Conservation (phyloP, 169 alveolate genomes). For the Plasmodium malariae region DNA sequence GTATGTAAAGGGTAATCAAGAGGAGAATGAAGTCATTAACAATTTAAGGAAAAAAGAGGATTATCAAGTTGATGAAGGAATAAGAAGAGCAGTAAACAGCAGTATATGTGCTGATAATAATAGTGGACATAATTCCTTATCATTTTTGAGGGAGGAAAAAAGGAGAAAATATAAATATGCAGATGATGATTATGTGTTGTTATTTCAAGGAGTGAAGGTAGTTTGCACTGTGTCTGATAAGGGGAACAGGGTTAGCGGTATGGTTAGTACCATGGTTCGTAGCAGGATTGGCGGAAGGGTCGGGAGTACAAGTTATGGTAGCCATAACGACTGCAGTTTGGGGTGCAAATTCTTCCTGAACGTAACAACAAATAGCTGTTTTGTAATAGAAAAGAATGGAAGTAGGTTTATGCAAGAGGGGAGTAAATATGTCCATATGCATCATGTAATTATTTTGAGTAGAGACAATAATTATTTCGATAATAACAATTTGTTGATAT, state of each 20-base stretch:
- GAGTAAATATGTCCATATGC: constrained; percentile 17
- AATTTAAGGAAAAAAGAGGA: not conserved
- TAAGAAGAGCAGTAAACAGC: not conserved
- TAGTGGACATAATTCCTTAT: not conserved
- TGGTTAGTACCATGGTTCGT: too few species aligned
- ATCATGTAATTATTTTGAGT: constrained; percentile 42
- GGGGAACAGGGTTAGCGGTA: too few species aligned
- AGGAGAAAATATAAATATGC: not conserved
- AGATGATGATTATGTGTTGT: constrained; percentile 46
- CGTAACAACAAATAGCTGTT: not conserved
- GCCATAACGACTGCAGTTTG: not conserved
- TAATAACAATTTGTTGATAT: constrained; percentile 4
- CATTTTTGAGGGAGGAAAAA: not conserved
- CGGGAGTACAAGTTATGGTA: not conserved
- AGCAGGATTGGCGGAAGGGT: not conserved
- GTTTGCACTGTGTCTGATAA: constrained; percentile 11
- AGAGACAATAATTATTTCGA: not conserved
- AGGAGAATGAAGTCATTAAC: not conserved
- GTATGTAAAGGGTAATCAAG: not conserved
- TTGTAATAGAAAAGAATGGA: constrained; percentile 19
- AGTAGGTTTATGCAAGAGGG: not conserved
- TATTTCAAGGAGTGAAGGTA: constrained; percentile 11
- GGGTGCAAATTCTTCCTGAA: constrained; percentile 17
- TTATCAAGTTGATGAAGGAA: not conserved
- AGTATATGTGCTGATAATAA: too few species aligned